Percentiles rank a stretch among this genome's conserved stretches.
phyloP scores from a whole-genome alignment of 441 rosid species.

The Jatropha podagrica region DNA sequence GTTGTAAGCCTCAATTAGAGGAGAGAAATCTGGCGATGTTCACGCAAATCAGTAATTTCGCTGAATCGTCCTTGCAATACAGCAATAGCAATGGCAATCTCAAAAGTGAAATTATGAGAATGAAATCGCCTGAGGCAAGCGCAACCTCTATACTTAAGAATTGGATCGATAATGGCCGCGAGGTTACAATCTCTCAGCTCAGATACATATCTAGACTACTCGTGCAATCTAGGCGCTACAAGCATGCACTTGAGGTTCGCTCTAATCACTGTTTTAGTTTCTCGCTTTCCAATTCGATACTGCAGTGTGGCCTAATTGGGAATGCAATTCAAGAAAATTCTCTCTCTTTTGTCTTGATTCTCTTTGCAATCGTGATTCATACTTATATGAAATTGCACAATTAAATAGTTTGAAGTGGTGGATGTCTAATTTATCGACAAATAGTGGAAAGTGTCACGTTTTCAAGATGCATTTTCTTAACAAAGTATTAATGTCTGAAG shows the following conservation, averaged over 20 bases:
- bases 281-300: not conserved
- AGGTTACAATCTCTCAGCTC: conserved; percentile 44
- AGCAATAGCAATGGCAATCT: conserved; percentile 22
- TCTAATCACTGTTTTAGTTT: not conserved
- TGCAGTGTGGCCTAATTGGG: too few species aligned
- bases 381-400: not conserved
- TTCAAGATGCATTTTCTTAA: not conserved
- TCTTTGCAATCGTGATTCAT: not conserved
- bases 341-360: not conserved
- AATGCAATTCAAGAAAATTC: not conserved
- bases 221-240: conserved; percentile 39
- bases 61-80: not conserved
- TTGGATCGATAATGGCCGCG: conserved; percentile 41
- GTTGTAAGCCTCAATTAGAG: conserved; percentile 11
- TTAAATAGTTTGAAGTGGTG: not conserved
- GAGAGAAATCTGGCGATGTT: conserved; percentile 9
- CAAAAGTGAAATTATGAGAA: conserved; percentile 34
- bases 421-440: not conserved
- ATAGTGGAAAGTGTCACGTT: not conserved
- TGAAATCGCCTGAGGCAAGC: conserved; percentile 28
- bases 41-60: not conserved
- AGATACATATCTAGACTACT: conserved; percentile 38
- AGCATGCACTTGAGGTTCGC: conserved; percentile 57
- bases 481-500: not conserved
- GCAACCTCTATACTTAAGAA: conserved; percentile 37